Conservation (phyloP, 768 basidiomycete genomes). For the Candolleomyces eurysporus region DNA sequence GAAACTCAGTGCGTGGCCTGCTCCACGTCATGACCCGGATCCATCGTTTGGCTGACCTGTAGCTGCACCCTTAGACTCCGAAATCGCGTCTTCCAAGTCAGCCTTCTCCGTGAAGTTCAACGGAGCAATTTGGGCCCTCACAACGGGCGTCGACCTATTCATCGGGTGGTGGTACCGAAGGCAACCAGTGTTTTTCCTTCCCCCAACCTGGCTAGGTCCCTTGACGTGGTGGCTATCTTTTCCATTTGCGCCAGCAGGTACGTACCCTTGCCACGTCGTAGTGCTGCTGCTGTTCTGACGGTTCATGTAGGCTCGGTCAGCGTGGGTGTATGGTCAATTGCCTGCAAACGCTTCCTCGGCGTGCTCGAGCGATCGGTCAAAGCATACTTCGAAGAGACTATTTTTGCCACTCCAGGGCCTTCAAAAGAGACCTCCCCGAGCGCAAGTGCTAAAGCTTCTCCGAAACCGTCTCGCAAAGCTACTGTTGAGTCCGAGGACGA, state of each 20-base stretch:
- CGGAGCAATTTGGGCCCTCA: slow-evolving; percentile 71
- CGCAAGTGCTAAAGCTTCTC: not conserved
- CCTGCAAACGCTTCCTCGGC: slow-evolving; percentile 81
- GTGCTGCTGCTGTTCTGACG: not conserved
- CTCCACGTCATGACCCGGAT: not conserved
- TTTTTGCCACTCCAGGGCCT: not conserved
- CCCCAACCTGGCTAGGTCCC: slow-evolving; percentile 87
- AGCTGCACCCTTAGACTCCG: slow-evolving; percentile 50
- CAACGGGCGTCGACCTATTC: slow-evolving; percentile 82
- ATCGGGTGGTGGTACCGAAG: slow-evolving; percentile 92
- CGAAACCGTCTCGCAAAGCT: slow-evolving; percentile 1
- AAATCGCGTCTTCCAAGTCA: slow-evolving; percentile 57
- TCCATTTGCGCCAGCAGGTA: slow-evolving; percentile 88
- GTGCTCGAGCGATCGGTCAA: slow-evolving; percentile 73
- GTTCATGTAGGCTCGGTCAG: slow-evolving; percentile 75
- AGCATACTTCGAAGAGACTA: slow-evolving; percentile 39
- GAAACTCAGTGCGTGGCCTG: slow-evolving; percentile 71
- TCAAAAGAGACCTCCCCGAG: not conserved
- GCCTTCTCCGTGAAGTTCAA: slow-evolving; percentile 73
- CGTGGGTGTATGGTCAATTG: slow-evolving; percentile 94
- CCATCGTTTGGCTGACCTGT: not conserved
- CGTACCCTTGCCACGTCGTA: slow-evolving; percentile 19
- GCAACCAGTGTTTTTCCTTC: slow-evolving; percentile 91
- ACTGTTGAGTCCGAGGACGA: slow-evolving; percentile 4
- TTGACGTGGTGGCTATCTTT: slow-evolving; percentile 85